phyloP scores from a whole-genome alignment of 129 eudicot species.

The carrot (Daucus carota) region DH1_v3.0 NC_030389.2:6097501-6098000 shows the following conservation, averaged over 20 bases:
- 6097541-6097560: neutral
- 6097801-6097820: neutral
- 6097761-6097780: neutral
- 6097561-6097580: neutral
- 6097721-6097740: neutral
- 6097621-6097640: neutral
- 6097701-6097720: neutral
- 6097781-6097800: neutral
- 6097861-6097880: neutral
- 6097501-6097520: neutral
- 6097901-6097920: slow-evolving; percentile 43
- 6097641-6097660: neutral
- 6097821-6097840: neutral
- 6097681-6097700: too few relatives aligned
- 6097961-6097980: slow-evolving; percentile 54
- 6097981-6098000: slow-evolving; percentile 67
- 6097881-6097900: neutral
- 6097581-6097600: neutral
- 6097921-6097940: slow-evolving; percentile 90
- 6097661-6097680: neutral
- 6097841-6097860: neutral
- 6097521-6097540: neutral
- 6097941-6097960: slow-evolving; percentile 69
- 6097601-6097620: neutral
- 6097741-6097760: neutral